phyloP scores from a whole-genome alignment of 2,329 filamentous ascomycete species.

The Ustilaginoidea virens region DNA sequence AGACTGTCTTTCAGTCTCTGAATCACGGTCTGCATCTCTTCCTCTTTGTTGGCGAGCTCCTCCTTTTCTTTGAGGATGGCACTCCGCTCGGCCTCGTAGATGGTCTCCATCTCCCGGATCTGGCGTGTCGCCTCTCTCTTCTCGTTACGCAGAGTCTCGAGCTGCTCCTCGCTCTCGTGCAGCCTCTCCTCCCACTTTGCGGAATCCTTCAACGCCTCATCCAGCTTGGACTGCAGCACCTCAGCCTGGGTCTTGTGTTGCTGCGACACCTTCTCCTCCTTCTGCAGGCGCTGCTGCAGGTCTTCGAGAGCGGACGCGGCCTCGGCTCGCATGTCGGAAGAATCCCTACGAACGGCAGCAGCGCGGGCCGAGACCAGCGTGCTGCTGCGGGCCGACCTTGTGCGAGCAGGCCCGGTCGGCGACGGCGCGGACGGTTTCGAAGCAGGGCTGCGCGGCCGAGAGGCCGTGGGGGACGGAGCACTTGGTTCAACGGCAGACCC shows the following conservation, averaged over 20 bases:
- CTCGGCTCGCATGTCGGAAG: constrained; percentile 62
- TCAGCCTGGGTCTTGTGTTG: constrained; percentile 73
- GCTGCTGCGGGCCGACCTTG: constrained; percentile 47
- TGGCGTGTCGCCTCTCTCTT: constrained; percentile 72
- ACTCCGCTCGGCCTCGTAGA: constrained; percentile 81
- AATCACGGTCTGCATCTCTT: constrained; percentile 81
- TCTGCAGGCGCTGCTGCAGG: constrained; percentile 65
- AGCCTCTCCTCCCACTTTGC: constrained; percentile 72
- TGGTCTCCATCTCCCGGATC: constrained; percentile 79
- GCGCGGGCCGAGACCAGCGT: constrained; percentile 61
- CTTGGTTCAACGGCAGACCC: constrained; percentile 24
- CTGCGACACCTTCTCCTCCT: constrained; percentile 63
- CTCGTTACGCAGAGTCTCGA: constrained; percentile 68
- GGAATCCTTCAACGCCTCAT: constrained; percentile 74
- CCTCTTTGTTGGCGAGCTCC: constrained; percentile 66
- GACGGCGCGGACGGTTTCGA: constrained; percentile 29
- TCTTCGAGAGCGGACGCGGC: constrained; percentile 68
- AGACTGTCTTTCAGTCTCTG: constrained; percentile 83
- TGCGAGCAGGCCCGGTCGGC: constrained; percentile 30
- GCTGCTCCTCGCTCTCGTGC: constrained; percentile 73
- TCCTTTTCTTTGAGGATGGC: constrained; percentile 86
- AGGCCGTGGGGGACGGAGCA: constrained; percentile 16
- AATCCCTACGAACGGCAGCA: constrained; percentile 45
- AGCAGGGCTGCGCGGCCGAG: constrained; percentile 21
- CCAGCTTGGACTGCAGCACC: constrained; percentile 69